phyloP scores from a whole-genome alignment of 768 basidiomycete genomes.

The Termitomyces sp. region DNA sequence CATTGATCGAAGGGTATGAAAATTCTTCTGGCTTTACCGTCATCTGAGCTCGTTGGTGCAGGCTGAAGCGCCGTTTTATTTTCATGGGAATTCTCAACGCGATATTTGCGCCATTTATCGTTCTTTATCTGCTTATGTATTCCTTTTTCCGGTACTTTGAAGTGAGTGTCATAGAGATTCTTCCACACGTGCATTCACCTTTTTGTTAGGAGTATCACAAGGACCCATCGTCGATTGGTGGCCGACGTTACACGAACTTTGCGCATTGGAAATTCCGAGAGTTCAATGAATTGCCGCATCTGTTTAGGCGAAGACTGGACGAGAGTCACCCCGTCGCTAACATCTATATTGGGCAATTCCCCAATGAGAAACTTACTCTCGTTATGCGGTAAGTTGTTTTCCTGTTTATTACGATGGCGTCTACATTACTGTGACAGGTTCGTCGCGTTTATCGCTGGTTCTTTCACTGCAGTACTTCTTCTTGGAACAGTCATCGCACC shows the following conservation, averaged over 20 bases:
- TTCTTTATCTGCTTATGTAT: conserved; percentile 93
- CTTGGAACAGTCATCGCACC: conserved; percentile 91
- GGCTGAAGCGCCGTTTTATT: conserved; percentile 79
- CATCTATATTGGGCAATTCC: conserved; percentile 97
- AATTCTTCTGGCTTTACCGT: not conserved
- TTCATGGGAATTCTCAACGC: conserved; percentile 98
- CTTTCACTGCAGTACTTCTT: conserved; percentile 92
- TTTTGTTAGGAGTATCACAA: conserved; percentile 91
- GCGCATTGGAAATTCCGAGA: conserved; percentile 99
- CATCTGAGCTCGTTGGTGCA: conserved; percentile 22
- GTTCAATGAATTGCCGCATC: conserved; percentile 95
- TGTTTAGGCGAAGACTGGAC: conserved; percentile 81
- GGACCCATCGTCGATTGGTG: conserved; percentile 92
- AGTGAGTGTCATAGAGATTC: conserved; percentile 38
- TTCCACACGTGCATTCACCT: conserved; percentile 7
- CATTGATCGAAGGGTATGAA: conserved; percentile 74
- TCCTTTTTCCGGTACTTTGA: conserved; percentile 99
- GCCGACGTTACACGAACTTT: conserved; percentile 88
- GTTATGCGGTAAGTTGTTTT: conserved; percentile 71
- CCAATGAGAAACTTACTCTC: conserved; percentile 87
- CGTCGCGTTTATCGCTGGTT: conserved; percentile 92
- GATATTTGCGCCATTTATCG: conserved; percentile 94
- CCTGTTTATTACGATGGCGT: not conserved
- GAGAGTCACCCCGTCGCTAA: conserved; percentile 87
- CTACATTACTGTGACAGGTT: conserved; percentile 47